Base-by-base conservation (phyloP, 2,329 filamentous ascomycete genomes). In the Epichloe glyceriae region DNA sequence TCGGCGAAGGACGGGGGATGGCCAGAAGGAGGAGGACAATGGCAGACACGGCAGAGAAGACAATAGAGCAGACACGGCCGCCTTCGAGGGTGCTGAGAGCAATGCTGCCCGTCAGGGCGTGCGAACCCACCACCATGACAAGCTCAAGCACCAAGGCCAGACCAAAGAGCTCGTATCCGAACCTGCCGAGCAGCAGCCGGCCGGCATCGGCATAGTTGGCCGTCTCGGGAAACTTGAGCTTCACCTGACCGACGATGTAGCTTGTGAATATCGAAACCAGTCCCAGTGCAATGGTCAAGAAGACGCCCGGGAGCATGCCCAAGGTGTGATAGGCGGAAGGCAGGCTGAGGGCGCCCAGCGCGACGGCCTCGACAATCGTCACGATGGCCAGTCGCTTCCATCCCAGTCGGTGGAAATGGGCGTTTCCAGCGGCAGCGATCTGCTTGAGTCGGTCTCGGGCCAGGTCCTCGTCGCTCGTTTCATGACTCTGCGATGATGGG, bases 171-270 rank as follows among this genome's bases (percentile, higher is more conserved):
- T 85, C 79, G 54, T 80, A 76, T 1, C 80, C 82, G 39, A 77
- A 68, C 17, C 66, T 68, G 7, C 85, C 85, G 52, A 73, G 71
- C 47, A 87, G 69, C 46, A 86, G 69, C 42, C 74, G 69, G 2
- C 81, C 83, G 14, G 80, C 83, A 58, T 88, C 84, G 20, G 82
- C 80, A 61, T 86, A 85, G 58, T 79, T 80, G 42, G 76, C 73
- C 41, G 84, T 70, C 17, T 76, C 66, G 2, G 80, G 79, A 58
- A 63, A 69, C 53, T 66, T 70, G 58, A 75, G 60, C 63, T 75
- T 75, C 56, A 73, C 68, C 60, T 72, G 65, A 37, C 72, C 72
- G 47, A 74, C 69, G 53, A 74, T 63, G 51, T 73, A 66, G 52
- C 66, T 70, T 38, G 69, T 74, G 62, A 72, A 74, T 53, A 74